These are phyloP conservation scores for Atkinsonella hypoxylon DNA, from an alignment of 2,329 filamentous ascomycete species.

Conservation along the genomic window DNA sequence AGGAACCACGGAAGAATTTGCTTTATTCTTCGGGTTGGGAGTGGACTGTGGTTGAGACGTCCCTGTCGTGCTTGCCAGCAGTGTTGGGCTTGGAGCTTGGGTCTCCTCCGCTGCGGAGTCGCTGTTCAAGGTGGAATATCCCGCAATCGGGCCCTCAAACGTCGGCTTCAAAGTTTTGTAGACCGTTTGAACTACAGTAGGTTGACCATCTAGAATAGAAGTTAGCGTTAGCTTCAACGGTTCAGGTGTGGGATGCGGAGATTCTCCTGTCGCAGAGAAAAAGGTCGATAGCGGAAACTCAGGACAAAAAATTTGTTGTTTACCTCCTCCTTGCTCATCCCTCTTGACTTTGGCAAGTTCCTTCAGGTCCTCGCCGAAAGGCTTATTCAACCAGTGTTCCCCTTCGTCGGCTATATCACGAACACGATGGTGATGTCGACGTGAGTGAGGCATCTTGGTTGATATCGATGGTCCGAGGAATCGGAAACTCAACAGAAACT, in stretches of 20 bases:
- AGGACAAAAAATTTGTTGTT: not conserved
- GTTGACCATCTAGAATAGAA: slow-evolving; percentile 1
- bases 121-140: slow-evolving; percentile 25
- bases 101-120: slow-evolving; percentile 8
- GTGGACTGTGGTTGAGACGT: slow-evolving; percentile 3
- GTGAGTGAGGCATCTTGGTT: slow-evolving; percentile 19
- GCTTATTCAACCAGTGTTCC: not conserved
- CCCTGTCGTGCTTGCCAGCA: not conserved
- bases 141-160: slow-evolving; percentile 29
- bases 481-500: slow-evolving; percentile 1
- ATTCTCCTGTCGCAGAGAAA: not conserved
- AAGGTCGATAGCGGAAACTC: too few relatives aligned
- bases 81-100: not conserved
- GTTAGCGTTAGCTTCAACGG: slow-evolving; percentile 1
- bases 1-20: slow-evolving; percentile 10
- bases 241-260: not conserved
- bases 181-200: slow-evolving; percentile 25
- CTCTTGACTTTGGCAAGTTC: not conserved
- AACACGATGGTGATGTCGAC: slow-evolving; percentile 15
- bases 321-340: slow-evolving; percentile 1
- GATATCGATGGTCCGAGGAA: not conserved
- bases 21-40: slow-evolving; percentile 9
- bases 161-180: slow-evolving; percentile 29
- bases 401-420: slow-evolving; percentile 3
- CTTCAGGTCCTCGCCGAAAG: not conserved